These are phyloP conservation scores for Orbilia quercus DNA, from an alignment of 2,329 filamentous ascomycete genomes.

Conservation along the genomic window DNA sequence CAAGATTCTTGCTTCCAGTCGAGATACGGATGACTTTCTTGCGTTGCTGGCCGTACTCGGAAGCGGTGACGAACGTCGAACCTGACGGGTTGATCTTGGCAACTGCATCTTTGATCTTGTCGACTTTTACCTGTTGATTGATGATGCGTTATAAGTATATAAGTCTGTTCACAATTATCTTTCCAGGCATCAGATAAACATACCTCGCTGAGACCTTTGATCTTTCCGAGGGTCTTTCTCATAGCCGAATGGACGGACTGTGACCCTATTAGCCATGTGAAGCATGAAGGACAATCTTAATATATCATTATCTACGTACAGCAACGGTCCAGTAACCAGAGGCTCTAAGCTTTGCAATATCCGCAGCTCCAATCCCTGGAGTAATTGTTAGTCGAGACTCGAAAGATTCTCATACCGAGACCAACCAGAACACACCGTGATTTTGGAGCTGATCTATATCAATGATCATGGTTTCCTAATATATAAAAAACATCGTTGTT, in stretches of 20 bases:
- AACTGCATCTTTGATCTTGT: conserved; percentile 76
- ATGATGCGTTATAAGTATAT: too few relatives aligned
- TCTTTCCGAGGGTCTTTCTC: conserved; percentile 71
- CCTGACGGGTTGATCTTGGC: conserved; percentile 70
- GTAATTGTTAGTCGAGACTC: conserved; percentile 42
- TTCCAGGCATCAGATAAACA: neutral
- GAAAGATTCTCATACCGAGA: neutral
- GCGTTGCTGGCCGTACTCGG: conserved; percentile 72
- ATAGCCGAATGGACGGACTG: conserved; percentile 72
- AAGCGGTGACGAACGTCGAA: conserved; percentile 73
- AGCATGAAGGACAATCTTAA: neutral
- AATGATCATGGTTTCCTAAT: conserved; percentile 69
- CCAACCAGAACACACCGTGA: conserved; percentile 67
- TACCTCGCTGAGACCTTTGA: conserved; percentile 67
- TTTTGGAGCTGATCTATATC: conserved; percentile 75
- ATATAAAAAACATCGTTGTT: neutral
- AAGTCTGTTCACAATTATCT: neutral
- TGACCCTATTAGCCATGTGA: conserved; percentile 13
- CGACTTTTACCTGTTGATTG: conserved; percentile 70
- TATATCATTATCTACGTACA: conserved; percentile 63
- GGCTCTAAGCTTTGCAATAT: conserved; percentile 74
- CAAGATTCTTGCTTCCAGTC: conserved; percentile 76
- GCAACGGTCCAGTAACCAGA: conserved; percentile 74
- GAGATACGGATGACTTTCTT: conserved; percentile 74
- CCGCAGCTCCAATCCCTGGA: conserved; percentile 71